phyloP scores from a whole-genome alignment of 805 yeast genomes.

The Isabelozyma rhagii region DNA sequence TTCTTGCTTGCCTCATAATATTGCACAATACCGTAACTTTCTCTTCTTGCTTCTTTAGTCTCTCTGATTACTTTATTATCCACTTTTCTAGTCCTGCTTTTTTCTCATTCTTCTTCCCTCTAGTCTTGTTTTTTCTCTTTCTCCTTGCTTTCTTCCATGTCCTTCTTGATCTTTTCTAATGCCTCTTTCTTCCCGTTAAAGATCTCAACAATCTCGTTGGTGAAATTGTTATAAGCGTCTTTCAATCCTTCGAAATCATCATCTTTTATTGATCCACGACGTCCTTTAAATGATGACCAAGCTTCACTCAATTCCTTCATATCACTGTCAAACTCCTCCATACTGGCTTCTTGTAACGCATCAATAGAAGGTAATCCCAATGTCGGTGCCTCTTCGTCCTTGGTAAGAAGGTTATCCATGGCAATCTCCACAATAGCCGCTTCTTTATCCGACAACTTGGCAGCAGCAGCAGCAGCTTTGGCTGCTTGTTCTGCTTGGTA shows the following conservation, averaged over 20 bases:
- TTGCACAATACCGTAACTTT: too few relatives aligned
- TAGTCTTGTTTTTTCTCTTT: neutral
- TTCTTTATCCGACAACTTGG: slow-evolving; percentile 20
- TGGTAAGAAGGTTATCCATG: slow-evolving; percentile 17
- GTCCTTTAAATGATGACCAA: slow-evolving; percentile 34
- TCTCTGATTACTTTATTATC: too few relatives aligned
- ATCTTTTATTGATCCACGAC: slow-evolving; percentile 25
- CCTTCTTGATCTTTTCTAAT: neutral
- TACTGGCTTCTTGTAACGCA: slow-evolving; percentile 26
- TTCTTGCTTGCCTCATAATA: too few relatives aligned
- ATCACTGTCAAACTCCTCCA: slow-evolving; percentile 34
- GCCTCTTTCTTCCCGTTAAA: slow-evolving; percentile 18
- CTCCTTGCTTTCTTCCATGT: neutral
- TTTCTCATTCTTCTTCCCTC: neutral
- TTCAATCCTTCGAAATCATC: slow-evolving; percentile 37
- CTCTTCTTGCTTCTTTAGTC: too few relatives aligned
- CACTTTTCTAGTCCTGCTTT: too few relatives aligned
- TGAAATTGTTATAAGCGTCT: slow-evolving; percentile 40
- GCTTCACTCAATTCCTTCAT: slow-evolving; percentile 32
- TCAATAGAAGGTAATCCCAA: slow-evolving; percentile 43
- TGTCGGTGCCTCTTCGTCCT: slow-evolving; percentile 16
- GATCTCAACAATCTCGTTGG: slow-evolving; percentile 37
- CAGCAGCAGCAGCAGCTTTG: slow-evolving; percentile 1
- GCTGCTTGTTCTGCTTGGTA: slow-evolving; percentile 8
- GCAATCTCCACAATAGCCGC: slow-evolving; percentile 19